Evolutionary conservation across 208 protist genomes (phyloP).

Genomic region (Acanthamoeba triangularis): DNA sequence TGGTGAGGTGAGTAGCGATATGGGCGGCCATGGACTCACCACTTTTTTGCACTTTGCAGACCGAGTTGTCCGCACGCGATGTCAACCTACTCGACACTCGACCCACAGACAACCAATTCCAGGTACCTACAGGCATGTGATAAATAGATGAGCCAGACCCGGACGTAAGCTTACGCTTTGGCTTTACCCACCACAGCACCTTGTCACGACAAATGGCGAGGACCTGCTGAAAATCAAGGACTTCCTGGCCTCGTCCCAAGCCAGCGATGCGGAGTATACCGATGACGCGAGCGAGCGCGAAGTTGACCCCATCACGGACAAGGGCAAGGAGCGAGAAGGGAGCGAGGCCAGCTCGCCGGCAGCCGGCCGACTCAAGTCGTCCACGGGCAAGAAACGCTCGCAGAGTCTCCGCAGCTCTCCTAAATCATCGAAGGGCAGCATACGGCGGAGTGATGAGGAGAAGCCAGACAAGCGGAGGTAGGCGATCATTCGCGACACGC

Average conservation of each 20-base stretch:
- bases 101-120: conserved; percentile 63
- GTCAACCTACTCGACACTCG: conserved; percentile 25
- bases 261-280: neutral
- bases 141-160: too few relatives aligned
- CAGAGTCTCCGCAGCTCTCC: neutral
- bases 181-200: neutral
- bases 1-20: neutral
- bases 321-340: conserved; percentile 29
- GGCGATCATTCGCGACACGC: too few relatives aligned
- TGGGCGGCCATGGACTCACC: neutral
- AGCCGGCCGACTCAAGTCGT: neutral
- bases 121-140: neutral
- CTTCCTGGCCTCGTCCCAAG: neutral
- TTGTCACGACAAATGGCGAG: conserved; percentile 1
- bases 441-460: neutral
- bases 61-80: conserved; percentile 30
- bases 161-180: neutral
- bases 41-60: neutral
- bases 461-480: conserved; percentile 33
- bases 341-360: neutral
- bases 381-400: neutral
- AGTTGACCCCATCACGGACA: neutral
- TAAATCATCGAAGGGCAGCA: neutral
- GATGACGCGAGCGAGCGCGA: neutral
- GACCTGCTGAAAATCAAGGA: conserved; percentile 35